These are phyloP conservation scores for Torrubiella hemipterigena DNA, from an alignment of 2,329 filamentous ascomycete species.

Conservation along the genomic window DNA sequence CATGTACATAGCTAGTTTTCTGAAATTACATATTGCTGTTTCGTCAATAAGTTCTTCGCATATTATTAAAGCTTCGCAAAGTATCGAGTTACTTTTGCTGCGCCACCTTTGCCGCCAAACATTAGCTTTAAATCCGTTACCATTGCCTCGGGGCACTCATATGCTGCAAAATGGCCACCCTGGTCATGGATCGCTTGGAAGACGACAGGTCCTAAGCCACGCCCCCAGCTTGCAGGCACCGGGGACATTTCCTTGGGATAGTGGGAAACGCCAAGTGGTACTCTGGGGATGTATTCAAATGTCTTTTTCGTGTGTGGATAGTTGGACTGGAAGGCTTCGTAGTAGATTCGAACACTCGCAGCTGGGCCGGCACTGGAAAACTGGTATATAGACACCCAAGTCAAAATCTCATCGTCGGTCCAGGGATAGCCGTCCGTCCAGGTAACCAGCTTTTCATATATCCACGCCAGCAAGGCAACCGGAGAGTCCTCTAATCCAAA, in stretches of 20 bases:
- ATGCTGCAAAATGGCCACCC: slow-evolving; percentile 51
- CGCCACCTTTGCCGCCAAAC: slow-evolving; percentile 41
- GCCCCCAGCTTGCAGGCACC: slow-evolving; percentile 41
- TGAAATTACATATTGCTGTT: no score
- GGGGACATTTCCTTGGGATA: slow-evolving; percentile 48
- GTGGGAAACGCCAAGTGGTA: slow-evolving; percentile 34
- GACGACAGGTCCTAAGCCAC: slow-evolving; percentile 48
- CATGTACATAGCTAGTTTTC: no score
- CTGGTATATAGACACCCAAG: slow-evolving; percentile 63
- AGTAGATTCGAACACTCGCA: slow-evolving; percentile 59
- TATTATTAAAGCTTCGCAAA: no score
- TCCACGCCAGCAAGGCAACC: slow-evolving; percentile 61
- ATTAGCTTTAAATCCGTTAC: slow-evolving; percentile 41
- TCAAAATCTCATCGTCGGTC: slow-evolving; percentile 65
- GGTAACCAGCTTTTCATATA: slow-evolving; percentile 69
- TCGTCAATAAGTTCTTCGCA: no score
- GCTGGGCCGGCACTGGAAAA: slow-evolving; percentile 59
- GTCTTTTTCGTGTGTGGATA: slow-evolving; percentile 9
- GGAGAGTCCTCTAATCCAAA: slow-evolving; percentile 60
- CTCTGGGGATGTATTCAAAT: slow-evolving; percentile 17
- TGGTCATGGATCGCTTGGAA: slow-evolving; percentile 36
- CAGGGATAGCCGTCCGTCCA: slow-evolving; percentile 64
- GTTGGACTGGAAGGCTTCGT: slow-evolving; percentile 42
- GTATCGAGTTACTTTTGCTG: slow-evolving; percentile 22
- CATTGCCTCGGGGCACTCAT: slow-evolving; percentile 42